Base-by-base conservation (phyloP, 2,329 filamentous ascomycete genomes). In the Eurotiales sp. region DNA sequence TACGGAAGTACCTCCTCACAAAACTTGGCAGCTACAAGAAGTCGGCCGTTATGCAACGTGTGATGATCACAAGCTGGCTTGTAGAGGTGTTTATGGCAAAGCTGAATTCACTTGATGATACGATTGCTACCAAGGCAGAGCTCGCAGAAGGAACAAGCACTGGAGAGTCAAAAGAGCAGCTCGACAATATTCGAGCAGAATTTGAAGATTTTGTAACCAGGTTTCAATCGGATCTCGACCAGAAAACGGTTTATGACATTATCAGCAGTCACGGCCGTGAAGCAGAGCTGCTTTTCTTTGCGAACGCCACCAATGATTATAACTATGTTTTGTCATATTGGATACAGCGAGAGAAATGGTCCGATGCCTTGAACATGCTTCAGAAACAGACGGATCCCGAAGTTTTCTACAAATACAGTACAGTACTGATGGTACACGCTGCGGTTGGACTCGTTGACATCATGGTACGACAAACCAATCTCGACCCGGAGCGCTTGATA, bases 81-180 rank as follows among this genome's bases (percentile, higher is more conserved):
- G 79, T 96, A 8, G 93, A 99, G 69, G 80, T 97, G 2, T 99
- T 92, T 70, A 99, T 99, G 90, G 88, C 90, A 4, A 96, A 96
- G 70, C 79, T 99, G 37, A 96, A 99, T 66, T 86, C 88, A 3
- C 78, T 99, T 3, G 93, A 99, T 64, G 93, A 99, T 69, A 91
- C 88, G 2, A 92, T 97, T 57, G 87, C 91, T 34, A 95, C 91
- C 0, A 88, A 89, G 61, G 88, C 90, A 0, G 90, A 96, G 65
- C 72, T 92, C 19, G 81, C 84, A 1, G 88, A 90, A 56, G 83
- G 81, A 29, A 75, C 85, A 36, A 89, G 85, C 60, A 81, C 86
- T 0, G 79, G 81, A 2, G 85, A 92, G 54, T 63, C 69, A 39
- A 80, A 83, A 58, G 82, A 86, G 59, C 83, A 92, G 61, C 80